phyloP scores from a whole-genome alignment of 2,329 filamentous ascomycete species.

The Raffaelea albimanens region DNA sequence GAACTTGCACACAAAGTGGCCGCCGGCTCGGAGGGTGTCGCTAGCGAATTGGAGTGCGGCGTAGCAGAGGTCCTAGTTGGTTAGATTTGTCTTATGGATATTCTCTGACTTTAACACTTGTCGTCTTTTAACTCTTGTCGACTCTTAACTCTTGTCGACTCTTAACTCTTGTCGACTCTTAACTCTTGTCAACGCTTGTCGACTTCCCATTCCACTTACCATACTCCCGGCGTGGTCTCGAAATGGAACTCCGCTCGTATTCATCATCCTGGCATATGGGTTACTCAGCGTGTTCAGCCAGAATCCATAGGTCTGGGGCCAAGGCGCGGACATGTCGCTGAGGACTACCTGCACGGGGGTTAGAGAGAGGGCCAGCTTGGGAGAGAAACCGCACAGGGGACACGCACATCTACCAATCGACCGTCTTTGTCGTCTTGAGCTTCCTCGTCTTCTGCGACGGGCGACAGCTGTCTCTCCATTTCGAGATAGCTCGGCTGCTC shows the following conservation, averaged over 20 bases:
- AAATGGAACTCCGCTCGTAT: slow-evolving; percentile 82
- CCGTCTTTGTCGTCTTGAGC: slow-evolving; percentile 29
- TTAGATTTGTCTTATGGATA: too few relatives aligned
- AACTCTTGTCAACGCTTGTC: too few relatives aligned
- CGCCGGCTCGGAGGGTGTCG: slow-evolving; percentile 71
- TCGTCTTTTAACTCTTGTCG: too few relatives aligned
- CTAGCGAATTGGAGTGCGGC: slow-evolving; percentile 78
- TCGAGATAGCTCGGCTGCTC: slow-evolving; percentile 56
- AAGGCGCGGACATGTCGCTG: slow-evolving; percentile 99
- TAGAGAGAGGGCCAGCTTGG: neutral
- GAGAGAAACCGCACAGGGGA: too few relatives aligned
- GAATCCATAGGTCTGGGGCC: slow-evolving; percentile 70
- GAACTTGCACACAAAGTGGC: slow-evolving; percentile 95
- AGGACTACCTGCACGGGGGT: slow-evolving; percentile 60
- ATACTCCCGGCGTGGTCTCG: slow-evolving; percentile 90
- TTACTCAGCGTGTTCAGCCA: slow-evolving; percentile 87
- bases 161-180: too few relatives aligned
- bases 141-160: too few relatives aligned
- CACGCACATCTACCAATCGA: slow-evolving; percentile 60
- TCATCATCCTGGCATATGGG: slow-evolving; percentile 98
- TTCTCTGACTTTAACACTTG: too few relatives aligned
- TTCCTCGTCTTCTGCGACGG: slow-evolving; percentile 16
- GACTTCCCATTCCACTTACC: too few relatives aligned
- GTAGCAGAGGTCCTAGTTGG: slow-evolving; percentile 89
- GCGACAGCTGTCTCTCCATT: slow-evolving; percentile 41